A percentile compares a stretch with the other conserved stretches of the same genome.
These are phyloP conservation scores for Hondaea fermentalgiana DNA, from an alignment of 108 stramenopile species.

Conservation along the genomic window DNA sequence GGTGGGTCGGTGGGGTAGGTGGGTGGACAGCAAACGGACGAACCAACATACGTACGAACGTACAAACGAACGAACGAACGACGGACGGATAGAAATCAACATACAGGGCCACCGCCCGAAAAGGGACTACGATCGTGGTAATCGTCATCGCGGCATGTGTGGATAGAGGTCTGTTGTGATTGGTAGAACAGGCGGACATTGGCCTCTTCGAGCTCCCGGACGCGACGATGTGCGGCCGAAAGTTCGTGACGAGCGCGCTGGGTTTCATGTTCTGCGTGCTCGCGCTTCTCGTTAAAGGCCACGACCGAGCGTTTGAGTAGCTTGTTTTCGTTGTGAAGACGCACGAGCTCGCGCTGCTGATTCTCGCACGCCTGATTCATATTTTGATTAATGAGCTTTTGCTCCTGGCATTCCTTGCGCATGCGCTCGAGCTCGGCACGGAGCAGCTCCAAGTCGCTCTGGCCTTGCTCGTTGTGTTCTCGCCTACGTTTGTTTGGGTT, in stretches of 20 bases:
- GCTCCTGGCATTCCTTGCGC: background rate
- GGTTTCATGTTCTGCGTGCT: background rate
- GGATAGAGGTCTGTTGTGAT: background rate
- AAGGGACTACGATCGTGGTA: background rate
- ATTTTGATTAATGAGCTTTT: background rate
- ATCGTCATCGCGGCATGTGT: background rate
- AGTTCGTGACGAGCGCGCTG: background rate
- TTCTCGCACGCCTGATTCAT: background rate
- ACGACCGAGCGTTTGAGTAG: background rate
- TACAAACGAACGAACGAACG: no score
- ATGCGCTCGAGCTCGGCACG: background rate
- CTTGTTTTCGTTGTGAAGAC: background rate
- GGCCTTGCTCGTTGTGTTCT: background rate
- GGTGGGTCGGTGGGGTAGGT: no score
- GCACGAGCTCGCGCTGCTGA: background rate
- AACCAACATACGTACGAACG: no score
- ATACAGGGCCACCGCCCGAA: constrained; percentile 1
- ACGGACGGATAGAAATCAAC: background rate
- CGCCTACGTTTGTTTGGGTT: background rate
- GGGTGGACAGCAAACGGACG: no score
- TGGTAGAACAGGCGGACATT: background rate
- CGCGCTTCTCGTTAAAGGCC: background rate
- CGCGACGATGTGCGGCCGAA: background rate
- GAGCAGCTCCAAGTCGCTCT: background rate
- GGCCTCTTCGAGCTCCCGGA: background rate